Conservation (phyloP, 2,329 filamentous ascomycete species). For the Beauveria australis region DNA sequence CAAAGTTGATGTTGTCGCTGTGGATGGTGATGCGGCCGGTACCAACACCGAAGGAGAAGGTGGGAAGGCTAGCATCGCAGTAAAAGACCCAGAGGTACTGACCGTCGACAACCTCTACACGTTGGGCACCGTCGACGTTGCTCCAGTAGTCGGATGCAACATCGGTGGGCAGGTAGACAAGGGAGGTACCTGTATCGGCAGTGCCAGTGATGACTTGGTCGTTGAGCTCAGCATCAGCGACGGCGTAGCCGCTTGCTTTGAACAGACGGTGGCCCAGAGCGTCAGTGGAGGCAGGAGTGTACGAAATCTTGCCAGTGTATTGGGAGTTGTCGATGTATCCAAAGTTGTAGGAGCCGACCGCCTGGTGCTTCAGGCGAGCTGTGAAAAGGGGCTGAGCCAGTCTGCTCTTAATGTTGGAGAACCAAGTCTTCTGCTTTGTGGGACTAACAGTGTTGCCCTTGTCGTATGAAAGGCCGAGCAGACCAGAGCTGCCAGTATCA, state of each 20-base stretch:
- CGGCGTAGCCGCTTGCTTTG: constrained; percentile 16
- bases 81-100: constrained; percentile 24
- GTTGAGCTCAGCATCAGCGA: constrained; percentile 17
- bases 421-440: constrained; percentile 34
- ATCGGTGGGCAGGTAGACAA: constrained; percentile 48
- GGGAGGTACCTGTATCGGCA: constrained; percentile 53
- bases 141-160: constrained; percentile 42
- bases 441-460: constrained; percentile 34
- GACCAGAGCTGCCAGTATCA: constrained; percentile 33
- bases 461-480: constrained; percentile 37
- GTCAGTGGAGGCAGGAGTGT: constrained; percentile 49
- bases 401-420: constrained; percentile 22
- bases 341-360: constrained; percentile 63
- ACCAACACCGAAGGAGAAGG: constrained; percentile 48
- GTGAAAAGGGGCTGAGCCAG: constrained; percentile 48
- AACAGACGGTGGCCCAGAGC: constrained; percentile 55
- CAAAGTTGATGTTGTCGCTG: constrained; percentile 3
- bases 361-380: constrained; percentile 50
- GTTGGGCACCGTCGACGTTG: not conserved
- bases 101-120: not conserved
- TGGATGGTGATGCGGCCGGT: constrained; percentile 44
- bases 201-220: constrained; percentile 36
- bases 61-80: constrained; percentile 35
- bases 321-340: constrained; percentile 58
- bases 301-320: constrained; percentile 54